Percentiles rank a stretch among this genome's conserved stretches.
Conservation (phyloP, 805 yeast genomes). For the Ogataea pini region DNA sequence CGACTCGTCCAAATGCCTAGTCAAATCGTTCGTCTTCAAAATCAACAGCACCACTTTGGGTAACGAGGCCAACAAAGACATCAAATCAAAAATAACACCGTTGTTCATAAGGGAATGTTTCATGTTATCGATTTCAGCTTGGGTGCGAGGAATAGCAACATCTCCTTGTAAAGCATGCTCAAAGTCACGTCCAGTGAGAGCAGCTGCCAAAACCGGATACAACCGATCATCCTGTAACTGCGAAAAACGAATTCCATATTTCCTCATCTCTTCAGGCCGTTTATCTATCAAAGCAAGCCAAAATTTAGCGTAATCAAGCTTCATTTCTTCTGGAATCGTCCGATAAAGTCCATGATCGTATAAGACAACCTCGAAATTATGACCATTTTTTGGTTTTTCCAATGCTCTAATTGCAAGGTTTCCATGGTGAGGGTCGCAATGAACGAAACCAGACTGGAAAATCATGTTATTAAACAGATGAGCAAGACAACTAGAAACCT, state of each 20-base stretch:
- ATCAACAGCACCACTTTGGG: conserved; percentile 86
- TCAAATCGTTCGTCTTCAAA: conserved; percentile 90
- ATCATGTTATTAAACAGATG: conserved; percentile 95
- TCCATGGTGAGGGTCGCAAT: conserved; percentile 99
- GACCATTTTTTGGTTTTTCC: conserved; percentile 35
- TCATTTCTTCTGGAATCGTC: conserved; percentile 71
- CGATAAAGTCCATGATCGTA: conserved; percentile 96
- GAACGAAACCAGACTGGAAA: conserved; percentile 88
- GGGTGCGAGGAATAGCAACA: conserved; percentile 52
- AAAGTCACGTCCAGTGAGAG: conserved; percentile 92
- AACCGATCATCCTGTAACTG: conserved; percentile 74
- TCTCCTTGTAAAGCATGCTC: conserved; percentile 70
- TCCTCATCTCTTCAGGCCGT: conserved; percentile 63
- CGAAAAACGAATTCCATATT: conserved; percentile 78
- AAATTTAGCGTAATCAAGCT: conserved; percentile 82
- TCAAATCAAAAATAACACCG: conserved; percentile 69
- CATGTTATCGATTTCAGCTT: conserved; percentile 69
- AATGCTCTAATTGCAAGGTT: conserved; percentile 77
- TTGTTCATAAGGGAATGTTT: conserved; percentile 59
- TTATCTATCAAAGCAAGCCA: conserved; percentile 87
- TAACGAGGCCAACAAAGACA: conserved; percentile 73
- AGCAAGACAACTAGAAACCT: conserved; percentile 81
- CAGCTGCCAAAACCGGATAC: conserved; percentile 85
- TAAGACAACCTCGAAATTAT: conserved; percentile 86
- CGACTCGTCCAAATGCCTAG: conserved; percentile 83